These are phyloP conservation scores for Spatholobus suberectus DNA, from an alignment of 306 rosid genomes.

Conservation along the genomic window DNA sequence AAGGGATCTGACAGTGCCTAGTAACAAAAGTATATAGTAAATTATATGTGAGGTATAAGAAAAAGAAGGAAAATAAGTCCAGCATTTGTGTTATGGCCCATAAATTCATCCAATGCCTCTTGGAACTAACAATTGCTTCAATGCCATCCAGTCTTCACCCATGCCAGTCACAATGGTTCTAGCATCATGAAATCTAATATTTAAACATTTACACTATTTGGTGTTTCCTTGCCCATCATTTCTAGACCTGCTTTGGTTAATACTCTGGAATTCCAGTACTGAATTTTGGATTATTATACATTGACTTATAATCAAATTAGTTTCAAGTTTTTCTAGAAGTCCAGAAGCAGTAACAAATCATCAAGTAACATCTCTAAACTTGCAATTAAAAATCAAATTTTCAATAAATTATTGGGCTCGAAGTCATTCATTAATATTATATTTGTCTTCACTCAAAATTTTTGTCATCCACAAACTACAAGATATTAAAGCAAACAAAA, in stretches of 20 bases:
- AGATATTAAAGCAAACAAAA: background rate
- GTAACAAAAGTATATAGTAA: constrained; percentile 1
- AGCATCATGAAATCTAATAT: background rate
- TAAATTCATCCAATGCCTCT: background rate
- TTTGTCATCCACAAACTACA: background rate
- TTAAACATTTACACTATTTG: background rate
- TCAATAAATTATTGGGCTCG: background rate
- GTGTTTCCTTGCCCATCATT: background rate
- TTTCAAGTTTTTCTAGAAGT: background rate
- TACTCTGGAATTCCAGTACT: background rate
- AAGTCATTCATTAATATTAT: background rate
- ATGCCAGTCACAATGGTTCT: background rate
- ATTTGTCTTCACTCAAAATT: background rate
- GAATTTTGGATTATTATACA: constrained; percentile 5
- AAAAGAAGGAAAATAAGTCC: constrained; percentile 6
- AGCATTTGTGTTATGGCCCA: background rate
- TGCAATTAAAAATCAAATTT: background rate
- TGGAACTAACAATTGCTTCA: constrained; percentile 3
- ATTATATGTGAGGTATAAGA: background rate
- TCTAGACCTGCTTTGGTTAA: background rate
- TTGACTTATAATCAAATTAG: background rate
- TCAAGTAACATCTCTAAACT: constrained; percentile 4
- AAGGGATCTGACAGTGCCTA: background rate
- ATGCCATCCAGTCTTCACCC: background rate
- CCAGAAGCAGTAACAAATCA: background rate